A percentile compares a stretch with the other conserved stretches of the same genome.
These are phyloP conservation scores for Schizopora paradoxa DNA, from an alignment of 1,284 basidiomycete species.

Conservation along the genomic window DNA sequence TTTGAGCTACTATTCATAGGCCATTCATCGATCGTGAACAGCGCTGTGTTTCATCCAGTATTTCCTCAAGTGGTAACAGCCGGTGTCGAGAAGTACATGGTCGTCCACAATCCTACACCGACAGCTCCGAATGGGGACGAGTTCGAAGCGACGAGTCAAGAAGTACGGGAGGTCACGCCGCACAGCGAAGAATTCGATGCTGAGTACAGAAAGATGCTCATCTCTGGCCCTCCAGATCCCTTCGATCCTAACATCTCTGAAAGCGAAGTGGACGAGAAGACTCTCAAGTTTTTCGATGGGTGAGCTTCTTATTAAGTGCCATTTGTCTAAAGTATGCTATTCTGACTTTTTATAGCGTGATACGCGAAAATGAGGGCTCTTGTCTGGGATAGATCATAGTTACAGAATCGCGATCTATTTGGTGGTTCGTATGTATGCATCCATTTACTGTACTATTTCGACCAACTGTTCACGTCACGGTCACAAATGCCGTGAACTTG, in stretches of 20 bases:
- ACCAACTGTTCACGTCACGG: too few relatives aligned
- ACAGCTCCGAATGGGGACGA: slow-evolving; percentile 43
- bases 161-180: slow-evolving; percentile 38
- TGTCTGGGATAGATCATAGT: too few relatives aligned
- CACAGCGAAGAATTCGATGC: too few relatives aligned
- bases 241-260: neutral
- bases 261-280: slow-evolving; percentile 5
- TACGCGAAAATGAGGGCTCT: slow-evolving; percentile 8
- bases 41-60: slow-evolving; percentile 64
- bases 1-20: slow-evolving; percentile 33
- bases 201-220: too few relatives aligned
- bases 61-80: slow-evolving; percentile 59
- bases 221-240: slow-evolving; percentile 1
- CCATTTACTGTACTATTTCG: too few relatives aligned
- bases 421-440: too few relatives aligned
- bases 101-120: slow-evolving; percentile 60
- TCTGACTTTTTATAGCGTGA: slow-evolving; percentile 5
- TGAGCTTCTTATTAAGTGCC: neutral
- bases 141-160: slow-evolving; percentile 37
- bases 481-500: too few relatives aligned
- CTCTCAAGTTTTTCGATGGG: slow-evolving; percentile 13
- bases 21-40: slow-evolving; percentile 72
- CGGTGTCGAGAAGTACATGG: slow-evolving; percentile 64
- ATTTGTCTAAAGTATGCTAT: neutral
- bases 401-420: too few relatives aligned